Evolutionary conservation across 78 protist species (phyloP).

Genomic region (Dictyostelium purpureum): DNA sequence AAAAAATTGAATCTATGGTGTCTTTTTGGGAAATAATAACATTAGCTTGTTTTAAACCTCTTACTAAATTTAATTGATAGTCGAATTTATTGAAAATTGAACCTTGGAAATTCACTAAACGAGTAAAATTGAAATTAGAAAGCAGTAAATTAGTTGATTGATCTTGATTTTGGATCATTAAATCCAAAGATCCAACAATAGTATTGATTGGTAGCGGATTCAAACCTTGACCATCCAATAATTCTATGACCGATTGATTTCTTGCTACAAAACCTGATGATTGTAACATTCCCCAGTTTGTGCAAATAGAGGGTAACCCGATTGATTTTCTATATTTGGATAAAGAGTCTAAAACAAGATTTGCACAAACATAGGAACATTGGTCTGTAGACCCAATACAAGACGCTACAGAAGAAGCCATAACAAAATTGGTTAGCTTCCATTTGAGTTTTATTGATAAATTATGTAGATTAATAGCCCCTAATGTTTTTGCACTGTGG

Average conservation of each 20-base stretch:
- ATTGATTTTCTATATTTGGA: slow-evolving; percentile 31
- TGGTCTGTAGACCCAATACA: slow-evolving; percentile 60
- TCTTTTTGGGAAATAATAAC: not conserved
- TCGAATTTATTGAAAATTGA: not conserved
- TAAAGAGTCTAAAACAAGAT: slow-evolving; percentile 76
- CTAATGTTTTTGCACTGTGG: slow-evolving; percentile 70
- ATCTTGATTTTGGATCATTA: not conserved
- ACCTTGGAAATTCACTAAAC: not conserved
- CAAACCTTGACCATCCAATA: not conserved
- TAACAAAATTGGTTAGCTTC: slow-evolving; percentile 36
- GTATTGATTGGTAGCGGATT: not conserved
- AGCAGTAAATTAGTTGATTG: not conserved
- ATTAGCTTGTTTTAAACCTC: too few relatives aligned
- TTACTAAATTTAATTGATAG: too few relatives aligned
- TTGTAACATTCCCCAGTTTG: slow-evolving; percentile 71
- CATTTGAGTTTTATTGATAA: not conserved
- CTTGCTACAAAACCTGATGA: slow-evolving; percentile 32
- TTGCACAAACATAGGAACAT: slow-evolving; percentile 82
- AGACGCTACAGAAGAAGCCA: slow-evolving; percentile 62
- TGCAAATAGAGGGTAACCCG: slow-evolving; percentile 36
- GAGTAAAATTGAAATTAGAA: not conserved
- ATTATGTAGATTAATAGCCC: slow-evolving; percentile 80
- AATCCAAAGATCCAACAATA: slow-evolving; percentile 14
- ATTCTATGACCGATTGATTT: not conserved
- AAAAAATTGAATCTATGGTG: not conserved